Percentiles rank a stretch among this genome's conserved stretches.
Evolutionary conservation across 176 grass and related monocot genomes (phyloP).

Genomic region (Triticum timopheevii): DNA sequence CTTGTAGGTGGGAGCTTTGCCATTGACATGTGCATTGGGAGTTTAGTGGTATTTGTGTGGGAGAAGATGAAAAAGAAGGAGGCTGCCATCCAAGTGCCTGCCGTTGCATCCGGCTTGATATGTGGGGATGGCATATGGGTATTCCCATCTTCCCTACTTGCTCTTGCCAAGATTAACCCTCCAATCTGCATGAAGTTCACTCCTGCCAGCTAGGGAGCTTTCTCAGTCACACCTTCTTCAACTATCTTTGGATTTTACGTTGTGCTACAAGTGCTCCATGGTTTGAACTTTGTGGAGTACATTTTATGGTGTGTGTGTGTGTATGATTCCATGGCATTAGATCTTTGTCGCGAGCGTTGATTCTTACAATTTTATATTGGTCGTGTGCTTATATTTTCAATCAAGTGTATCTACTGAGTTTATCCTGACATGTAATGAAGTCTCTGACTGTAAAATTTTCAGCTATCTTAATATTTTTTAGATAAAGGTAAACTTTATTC

Average conservation of each 20-base stretch:
- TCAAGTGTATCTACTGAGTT: neutral
- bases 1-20: constrained; percentile 79
- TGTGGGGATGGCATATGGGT: constrained; percentile 90
- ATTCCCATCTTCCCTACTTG: constrained; percentile 72
- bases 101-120: constrained; percentile 72
- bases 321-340: neutral
- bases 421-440: neutral
- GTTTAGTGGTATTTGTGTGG: constrained; percentile 55
- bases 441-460: neutral
- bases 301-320: neutral
- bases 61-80: constrained; percentile 56
- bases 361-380: neutral
- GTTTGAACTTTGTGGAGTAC: neutral
- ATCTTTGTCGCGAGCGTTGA: neutral
- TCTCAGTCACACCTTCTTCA: neutral
- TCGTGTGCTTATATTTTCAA: neutral
- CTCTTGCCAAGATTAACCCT: constrained; percentile 73
- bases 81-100: constrained; percentile 58
- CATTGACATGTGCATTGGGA: constrained; percentile 74
- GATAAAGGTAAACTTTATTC: no score
- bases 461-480: neutral
- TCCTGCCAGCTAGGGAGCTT: constrained; percentile 25
- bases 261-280: neutral
- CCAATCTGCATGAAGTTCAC: constrained; percentile 85
- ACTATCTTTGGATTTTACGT: neutral